These are phyloP conservation scores for Pseudonitzschia multiseries DNA, from an alignment of 108 stramenopile species.

Conservation along the genomic window DNA sequence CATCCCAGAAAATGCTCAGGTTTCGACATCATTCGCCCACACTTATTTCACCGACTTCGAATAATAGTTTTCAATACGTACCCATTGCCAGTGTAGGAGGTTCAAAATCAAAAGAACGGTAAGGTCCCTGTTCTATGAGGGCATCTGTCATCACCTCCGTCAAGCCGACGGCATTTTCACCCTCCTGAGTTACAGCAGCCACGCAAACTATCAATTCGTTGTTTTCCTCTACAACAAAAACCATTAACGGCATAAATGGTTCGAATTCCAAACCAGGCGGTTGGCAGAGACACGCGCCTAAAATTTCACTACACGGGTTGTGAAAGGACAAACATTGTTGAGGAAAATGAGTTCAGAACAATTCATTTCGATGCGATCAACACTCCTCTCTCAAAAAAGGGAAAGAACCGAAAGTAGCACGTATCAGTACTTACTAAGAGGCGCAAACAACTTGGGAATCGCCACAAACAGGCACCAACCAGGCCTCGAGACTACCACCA, in stretches of 20 bases:
- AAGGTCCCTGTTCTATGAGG: constrained; percentile 50
- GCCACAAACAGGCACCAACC: constrained; percentile 71
- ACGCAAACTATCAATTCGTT: constrained; percentile 36
- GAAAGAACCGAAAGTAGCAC: background rate
- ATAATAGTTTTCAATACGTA: background rate
- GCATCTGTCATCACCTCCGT: constrained; percentile 51
- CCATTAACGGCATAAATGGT: constrained; percentile 58
- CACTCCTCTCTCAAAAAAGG: background rate
- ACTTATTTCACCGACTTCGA: background rate
- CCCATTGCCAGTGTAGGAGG: constrained; percentile 87
- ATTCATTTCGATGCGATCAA: background rate
- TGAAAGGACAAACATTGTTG: background rate
- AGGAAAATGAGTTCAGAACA: background rate
- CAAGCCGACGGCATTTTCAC: constrained; percentile 37
- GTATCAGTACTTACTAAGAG: constrained; percentile 43
- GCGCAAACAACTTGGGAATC: constrained; percentile 63
- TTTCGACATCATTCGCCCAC: background rate
- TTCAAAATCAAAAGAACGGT: constrained; percentile 43
- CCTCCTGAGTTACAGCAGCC: constrained; percentile 29
- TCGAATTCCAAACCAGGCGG: constrained; percentile 42
- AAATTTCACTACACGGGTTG: constrained; percentile 48
- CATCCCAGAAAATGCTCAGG: background rate
- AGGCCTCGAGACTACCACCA: constrained; percentile 71
- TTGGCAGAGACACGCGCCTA: constrained; percentile 75
- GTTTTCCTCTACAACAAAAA: constrained; percentile 31